A percentile compares a stretch with the other conserved stretches of the same genome.
These are phyloP conservation scores for Mycena epipterygia DNA, from an alignment of 768 basidiomycete genomes.

Conservation along the genomic window DNA sequence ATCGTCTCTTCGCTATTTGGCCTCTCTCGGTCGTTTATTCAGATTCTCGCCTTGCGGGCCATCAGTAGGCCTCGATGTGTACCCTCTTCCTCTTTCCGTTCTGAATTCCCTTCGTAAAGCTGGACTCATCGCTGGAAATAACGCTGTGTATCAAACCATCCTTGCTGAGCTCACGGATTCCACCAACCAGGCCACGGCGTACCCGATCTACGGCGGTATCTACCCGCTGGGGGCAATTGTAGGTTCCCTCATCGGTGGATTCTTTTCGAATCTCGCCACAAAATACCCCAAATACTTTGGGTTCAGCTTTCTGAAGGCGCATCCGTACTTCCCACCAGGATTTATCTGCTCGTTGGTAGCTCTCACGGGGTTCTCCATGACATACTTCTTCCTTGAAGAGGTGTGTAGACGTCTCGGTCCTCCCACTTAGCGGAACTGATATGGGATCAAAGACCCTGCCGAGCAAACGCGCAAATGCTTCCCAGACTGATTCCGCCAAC, in stretches of 20 bases:
- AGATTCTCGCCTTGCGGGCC: slow-evolving; percentile 64
- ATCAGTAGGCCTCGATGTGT: slow-evolving; percentile 54
- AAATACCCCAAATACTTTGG: slow-evolving; percentile 63
- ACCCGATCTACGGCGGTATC: slow-evolving; percentile 67
- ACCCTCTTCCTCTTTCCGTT: not conserved
- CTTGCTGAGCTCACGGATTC: slow-evolving; percentile 76
- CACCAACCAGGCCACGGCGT: slow-evolving; percentile 70
- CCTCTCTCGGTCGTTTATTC: slow-evolving; percentile 64
- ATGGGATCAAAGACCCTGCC: slow-evolving; percentile 49
- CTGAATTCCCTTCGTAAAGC: slow-evolving; percentile 48
- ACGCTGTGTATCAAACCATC: slow-evolving; percentile 74
- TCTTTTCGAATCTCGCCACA: slow-evolving; percentile 67
- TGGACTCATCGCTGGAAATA: slow-evolving; percentile 73
- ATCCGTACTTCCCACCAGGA: slow-evolving; percentile 77
- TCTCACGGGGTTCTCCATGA: slow-evolving; percentile 55
- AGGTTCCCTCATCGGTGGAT: slow-evolving; percentile 70
- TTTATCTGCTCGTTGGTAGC: slow-evolving; percentile 60
- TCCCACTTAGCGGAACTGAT: not conserved
- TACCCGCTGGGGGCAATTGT: slow-evolving; percentile 23
- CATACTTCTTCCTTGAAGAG: slow-evolving; percentile 68
- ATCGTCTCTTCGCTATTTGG: slow-evolving; percentile 69
- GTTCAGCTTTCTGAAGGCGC: slow-evolving; percentile 56
- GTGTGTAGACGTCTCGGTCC: slow-evolving; percentile 46
- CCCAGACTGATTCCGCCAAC: not conserved
- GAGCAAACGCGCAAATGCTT: slow-evolving; percentile 44